A percentile compares a stretch with the other conserved stretches of the same genome.
Conservation (phyloP, 179 eudicot species). For the Beta macrorhiza region DNA sequence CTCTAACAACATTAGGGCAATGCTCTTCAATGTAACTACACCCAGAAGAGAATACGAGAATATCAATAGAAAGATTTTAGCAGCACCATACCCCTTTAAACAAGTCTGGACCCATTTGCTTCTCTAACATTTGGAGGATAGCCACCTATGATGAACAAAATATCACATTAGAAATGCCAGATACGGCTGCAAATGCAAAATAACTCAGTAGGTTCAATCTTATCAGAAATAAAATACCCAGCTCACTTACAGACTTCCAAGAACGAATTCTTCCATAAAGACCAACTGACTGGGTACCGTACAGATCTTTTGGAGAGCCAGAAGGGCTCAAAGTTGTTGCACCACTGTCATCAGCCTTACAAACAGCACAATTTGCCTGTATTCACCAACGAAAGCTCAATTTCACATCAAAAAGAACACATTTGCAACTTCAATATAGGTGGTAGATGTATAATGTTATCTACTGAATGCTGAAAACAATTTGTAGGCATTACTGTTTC, state of each 20-base stretch:
- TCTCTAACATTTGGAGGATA: slow-evolving; percentile 95
- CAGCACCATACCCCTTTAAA: slow-evolving; percentile 71
- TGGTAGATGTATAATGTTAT: neutral
- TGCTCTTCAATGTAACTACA: neutral
- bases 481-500: neutral
- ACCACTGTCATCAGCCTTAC: slow-evolving; percentile 92
- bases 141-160: slow-evolving; percentile 59
- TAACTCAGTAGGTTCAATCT: slow-evolving; percentile 2
- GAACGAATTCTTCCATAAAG: slow-evolving; percentile 88
- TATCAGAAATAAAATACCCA: slow-evolving; percentile 8
- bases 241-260: slow-evolving; percentile 89
- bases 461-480: neutral
- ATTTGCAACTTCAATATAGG: neutral
- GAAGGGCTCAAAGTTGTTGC: slow-evolving; percentile 81
- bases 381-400: slow-evolving; percentile 1
- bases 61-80: neutral
- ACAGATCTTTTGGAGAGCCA: slow-evolving; percentile 68
- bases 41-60: neutral
- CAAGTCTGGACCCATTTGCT: slow-evolving; percentile 99
- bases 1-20: neutral
- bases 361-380: slow-evolving; percentile 92
- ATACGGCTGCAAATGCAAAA: slow-evolving; percentile 5
- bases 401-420: neutral
- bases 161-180: slow-evolving; percentile 9
- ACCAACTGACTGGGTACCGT: slow-evolving; percentile 93